phyloP scores from a whole-genome alignment of 148 eudicot genomes.

The Limonium bicolor region DNA sequence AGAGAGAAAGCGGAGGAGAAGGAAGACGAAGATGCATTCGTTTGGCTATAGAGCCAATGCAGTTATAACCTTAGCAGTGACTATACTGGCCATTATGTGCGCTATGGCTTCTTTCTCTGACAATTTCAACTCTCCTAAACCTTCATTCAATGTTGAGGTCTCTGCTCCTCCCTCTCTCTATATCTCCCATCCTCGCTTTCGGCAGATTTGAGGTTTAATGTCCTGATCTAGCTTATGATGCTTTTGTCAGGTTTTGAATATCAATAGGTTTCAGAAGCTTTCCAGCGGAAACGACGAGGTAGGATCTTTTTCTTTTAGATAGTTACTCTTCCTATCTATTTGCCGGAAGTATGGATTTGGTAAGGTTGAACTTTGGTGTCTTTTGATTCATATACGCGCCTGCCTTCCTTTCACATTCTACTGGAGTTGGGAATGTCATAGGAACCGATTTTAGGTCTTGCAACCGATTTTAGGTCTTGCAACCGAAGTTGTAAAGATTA shows the following conservation, averaged over 20 bases:
- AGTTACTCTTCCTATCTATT: too few relatives aligned
- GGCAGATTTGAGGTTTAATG: neutral
- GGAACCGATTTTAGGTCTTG: too few relatives aligned
- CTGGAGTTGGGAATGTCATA: too few relatives aligned
- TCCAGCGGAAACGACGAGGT: slow-evolving; percentile 88
- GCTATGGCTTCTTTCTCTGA: slow-evolving; percentile 81
- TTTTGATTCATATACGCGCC: slow-evolving; percentile 1
- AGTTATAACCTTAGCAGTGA: slow-evolving; percentile 53
- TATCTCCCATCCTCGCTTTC: neutral
- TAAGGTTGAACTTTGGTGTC: neutral
- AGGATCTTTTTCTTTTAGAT: slow-evolving; percentile 4
- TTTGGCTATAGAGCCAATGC: slow-evolving; percentile 83
- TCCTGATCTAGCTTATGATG: slow-evolving; percentile 7
- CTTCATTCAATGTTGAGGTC: slow-evolving; percentile 54
- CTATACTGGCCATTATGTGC: slow-evolving; percentile 69
- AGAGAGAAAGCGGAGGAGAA: too few relatives aligned
- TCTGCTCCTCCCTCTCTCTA: neutral
- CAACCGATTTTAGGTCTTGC: too few relatives aligned
- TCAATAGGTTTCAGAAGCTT: slow-evolving; percentile 68
- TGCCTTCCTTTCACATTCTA: too few relatives aligned
- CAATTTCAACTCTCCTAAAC: slow-evolving; percentile 53
- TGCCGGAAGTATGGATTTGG: neutral
- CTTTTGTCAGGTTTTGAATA: slow-evolving; percentile 47
- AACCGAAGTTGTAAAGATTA: too few relatives aligned
- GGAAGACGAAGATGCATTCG: slow-evolving; percentile 49